A percentile compares a stretch with the other conserved stretches of the same genome.
These are phyloP conservation scores for Rhododendron mucronatum DNA, from an alignment of 148 eudicot genomes.

Conservation along the genomic window DNA sequence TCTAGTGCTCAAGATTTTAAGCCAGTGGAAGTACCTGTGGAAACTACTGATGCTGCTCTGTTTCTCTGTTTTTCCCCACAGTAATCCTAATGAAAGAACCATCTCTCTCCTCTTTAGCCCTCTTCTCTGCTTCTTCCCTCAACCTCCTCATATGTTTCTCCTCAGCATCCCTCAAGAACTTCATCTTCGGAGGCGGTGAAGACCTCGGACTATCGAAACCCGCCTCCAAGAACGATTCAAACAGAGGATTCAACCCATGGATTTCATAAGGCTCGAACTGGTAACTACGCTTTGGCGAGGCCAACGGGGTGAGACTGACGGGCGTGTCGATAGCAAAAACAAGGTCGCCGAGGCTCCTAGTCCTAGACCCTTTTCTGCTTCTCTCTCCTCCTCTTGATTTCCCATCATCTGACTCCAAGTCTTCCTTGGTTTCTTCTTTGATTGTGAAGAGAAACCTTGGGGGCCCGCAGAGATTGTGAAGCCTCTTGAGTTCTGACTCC, in stretches of 20 bases:
- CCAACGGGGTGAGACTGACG: slow-evolving; percentile 40
- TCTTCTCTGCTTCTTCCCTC: slow-evolving; percentile 65
- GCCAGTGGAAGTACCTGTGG: slow-evolving; percentile 58
- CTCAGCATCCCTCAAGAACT: slow-evolving; percentile 93
- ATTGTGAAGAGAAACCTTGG: slow-evolving; percentile 90
- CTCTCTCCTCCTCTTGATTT: slow-evolving; percentile 26
- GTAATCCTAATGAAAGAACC: slow-evolving; percentile 24
- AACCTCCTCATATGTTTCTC: slow-evolving; percentile 64
- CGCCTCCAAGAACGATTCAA: slow-evolving; percentile 56
- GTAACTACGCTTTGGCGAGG: slow-evolving; percentile 31
- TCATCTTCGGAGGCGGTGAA: slow-evolving; percentile 86
- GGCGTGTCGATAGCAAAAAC: slow-evolving; percentile 46
- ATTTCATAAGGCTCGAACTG: slow-evolving; percentile 22
- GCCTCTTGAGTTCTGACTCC: slow-evolving; percentile 64
- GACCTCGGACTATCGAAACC: slow-evolving; percentile 43
- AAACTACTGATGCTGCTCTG: slow-evolving; percentile 9
- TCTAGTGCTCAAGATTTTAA: no score
- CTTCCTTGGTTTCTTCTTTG: slow-evolving; percentile 78
- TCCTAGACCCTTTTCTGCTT: slow-evolving; percentile 49
- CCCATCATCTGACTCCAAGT: slow-evolving; percentile 80
- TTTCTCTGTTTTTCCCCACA: slow-evolving; percentile 28
- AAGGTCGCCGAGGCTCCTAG: slow-evolving; percentile 68
- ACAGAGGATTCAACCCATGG: slow-evolving; percentile 65
- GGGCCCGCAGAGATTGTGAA: slow-evolving; percentile 71
- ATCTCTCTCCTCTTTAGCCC: slow-evolving; percentile 24